Evolutionary conservation across 192 early-diverging fungal genomes (phyloP).

Genomic region (Helicostylum pulchrum): DNA sequence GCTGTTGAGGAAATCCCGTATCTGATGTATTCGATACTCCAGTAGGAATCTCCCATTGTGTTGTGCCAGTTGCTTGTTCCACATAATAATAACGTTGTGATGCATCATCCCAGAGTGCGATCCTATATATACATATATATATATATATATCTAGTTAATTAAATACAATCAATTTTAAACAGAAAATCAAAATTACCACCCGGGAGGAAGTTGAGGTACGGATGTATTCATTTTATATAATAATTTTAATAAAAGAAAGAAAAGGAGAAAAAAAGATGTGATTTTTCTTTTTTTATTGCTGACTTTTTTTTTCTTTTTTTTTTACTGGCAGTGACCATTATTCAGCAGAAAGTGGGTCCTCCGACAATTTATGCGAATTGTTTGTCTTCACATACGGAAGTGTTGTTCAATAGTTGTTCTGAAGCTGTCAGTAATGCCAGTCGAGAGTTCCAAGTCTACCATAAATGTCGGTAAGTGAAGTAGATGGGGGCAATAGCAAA

Average conservation of each 20-base stretch:
- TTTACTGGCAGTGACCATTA: too few relatives aligned
- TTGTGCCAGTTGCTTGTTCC: conserved; percentile 15
- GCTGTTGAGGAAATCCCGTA: too few relatives aligned
- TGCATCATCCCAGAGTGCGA: conserved; percentile 22
- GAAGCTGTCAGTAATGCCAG: too few relatives aligned
- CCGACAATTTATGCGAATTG: too few relatives aligned
- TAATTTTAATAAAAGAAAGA: not conserved
- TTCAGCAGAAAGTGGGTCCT: too few relatives aligned
- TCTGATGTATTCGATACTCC: not conserved
- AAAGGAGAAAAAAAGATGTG: conserved; percentile 3
- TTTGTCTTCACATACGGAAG: too few relatives aligned
- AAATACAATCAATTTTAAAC: not conserved
- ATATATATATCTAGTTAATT: not conserved
- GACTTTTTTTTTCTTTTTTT: not conserved
- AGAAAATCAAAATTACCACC: conserved; percentile 17
- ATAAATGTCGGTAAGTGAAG: too few relatives aligned
- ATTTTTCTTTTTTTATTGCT: too few relatives aligned
- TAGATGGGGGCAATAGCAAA: too few relatives aligned
- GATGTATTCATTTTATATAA: conserved; percentile 13
- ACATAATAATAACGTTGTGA: conserved; percentile 21
- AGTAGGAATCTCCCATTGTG: conserved; percentile 25
- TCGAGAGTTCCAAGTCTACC: too few relatives aligned
- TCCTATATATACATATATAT: too few relatives aligned
- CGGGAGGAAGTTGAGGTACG: conserved; percentile 15
- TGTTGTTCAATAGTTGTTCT: too few relatives aligned